phyloP scores from a whole-genome alignment of 2,329 filamentous ascomycete species.

The Dactylellina drechsleri region DNA sequence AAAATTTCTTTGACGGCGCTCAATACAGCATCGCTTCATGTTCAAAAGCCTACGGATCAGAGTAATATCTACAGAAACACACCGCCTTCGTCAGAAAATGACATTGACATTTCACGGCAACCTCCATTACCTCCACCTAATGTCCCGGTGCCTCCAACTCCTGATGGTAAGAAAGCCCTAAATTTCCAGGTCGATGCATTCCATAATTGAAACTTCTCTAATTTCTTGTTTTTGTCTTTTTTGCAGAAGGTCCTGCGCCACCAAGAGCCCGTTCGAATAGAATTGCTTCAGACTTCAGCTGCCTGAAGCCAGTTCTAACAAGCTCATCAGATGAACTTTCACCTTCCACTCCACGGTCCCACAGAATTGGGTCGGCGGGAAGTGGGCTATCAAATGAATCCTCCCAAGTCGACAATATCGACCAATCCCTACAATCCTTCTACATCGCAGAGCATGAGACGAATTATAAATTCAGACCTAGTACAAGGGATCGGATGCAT shows the following conservation, averaged over 20 bases:
- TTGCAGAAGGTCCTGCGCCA: slow-evolving; percentile 25
- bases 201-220: not conserved
- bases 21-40: slow-evolving; percentile 29
- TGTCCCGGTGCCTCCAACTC: slow-evolving; percentile 46
- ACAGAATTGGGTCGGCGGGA: slow-evolving; percentile 29
- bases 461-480: slow-evolving; percentile 45
- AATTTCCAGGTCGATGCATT: not conserved
- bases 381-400: slow-evolving; percentile 27
- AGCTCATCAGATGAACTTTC: slow-evolving; percentile 22
- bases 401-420: slow-evolving; percentile 38
- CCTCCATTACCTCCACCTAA: slow-evolving; percentile 48
- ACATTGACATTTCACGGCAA: slow-evolving; percentile 51
- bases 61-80: slow-evolving; percentile 36
- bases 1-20: slow-evolving; percentile 46
- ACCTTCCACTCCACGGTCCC: slow-evolving; percentile 36
- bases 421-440: slow-evolving; percentile 47
- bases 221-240: not conserved
- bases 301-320: slow-evolving; percentile 14
- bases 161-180: slow-evolving; percentile 32
- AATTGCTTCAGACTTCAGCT: slow-evolving; percentile 47
- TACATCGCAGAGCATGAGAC: slow-evolving; percentile 51
- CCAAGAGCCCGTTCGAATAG: slow-evolving; percentile 22
- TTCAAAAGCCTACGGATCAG: slow-evolving; percentile 18
- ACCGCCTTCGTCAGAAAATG: slow-evolving; percentile 35
- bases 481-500: slow-evolving; percentile 33